phyloP scores from a whole-genome alignment of 164 flowering plant genomes.

The Dillenia turbinata region DNA sequence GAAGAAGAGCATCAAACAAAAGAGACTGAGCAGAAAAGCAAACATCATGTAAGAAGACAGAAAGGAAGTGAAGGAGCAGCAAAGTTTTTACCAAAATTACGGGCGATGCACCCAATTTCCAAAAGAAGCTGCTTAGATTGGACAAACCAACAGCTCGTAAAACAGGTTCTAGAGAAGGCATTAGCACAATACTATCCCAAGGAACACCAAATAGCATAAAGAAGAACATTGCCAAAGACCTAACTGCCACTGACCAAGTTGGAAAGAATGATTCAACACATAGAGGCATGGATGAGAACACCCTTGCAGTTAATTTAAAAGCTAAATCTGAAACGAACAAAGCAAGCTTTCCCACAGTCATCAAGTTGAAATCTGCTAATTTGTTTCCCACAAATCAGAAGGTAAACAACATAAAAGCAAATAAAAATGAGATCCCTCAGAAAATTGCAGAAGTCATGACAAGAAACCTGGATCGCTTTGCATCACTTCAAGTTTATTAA shows the following conservation, averaged over 20 bases:
- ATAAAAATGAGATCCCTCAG: constrained; percentile 20
- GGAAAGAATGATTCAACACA: constrained; percentile 10
- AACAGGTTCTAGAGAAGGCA: constrained; percentile 18
- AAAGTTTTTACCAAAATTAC: constrained; percentile 18
- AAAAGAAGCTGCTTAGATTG: constrained; percentile 22
- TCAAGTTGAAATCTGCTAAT: constrained; percentile 14
- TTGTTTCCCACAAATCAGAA: constrained; percentile 13
- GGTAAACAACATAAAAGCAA: constrained; percentile 12
- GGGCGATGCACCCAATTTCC: constrained; percentile 6
- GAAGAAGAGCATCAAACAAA: constrained; percentile 24
- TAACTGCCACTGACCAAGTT: constrained; percentile 7
- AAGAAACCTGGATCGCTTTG: constrained; percentile 12
- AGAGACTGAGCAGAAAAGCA: constrained; percentile 21
- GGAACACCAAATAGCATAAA: constrained; percentile 11
- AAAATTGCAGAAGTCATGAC: constrained; percentile 28
- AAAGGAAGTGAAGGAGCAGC: constrained; percentile 20
- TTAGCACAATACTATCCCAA: constrained; percentile 11
- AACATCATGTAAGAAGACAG: constrained; percentile 18
- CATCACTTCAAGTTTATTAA: constrained; percentile 15
- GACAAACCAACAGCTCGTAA: constrained; percentile 15
- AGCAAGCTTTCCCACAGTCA: constrained; percentile 4
- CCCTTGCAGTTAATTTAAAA: constrained; percentile 9
- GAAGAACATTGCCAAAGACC: constrained; percentile 11
- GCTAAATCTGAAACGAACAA: constrained; percentile 8
- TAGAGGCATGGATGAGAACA: constrained; percentile 18